Base-by-base conservation (phyloP, 257 asterid species). In the Ocimum tenuiflorum region DNA sequence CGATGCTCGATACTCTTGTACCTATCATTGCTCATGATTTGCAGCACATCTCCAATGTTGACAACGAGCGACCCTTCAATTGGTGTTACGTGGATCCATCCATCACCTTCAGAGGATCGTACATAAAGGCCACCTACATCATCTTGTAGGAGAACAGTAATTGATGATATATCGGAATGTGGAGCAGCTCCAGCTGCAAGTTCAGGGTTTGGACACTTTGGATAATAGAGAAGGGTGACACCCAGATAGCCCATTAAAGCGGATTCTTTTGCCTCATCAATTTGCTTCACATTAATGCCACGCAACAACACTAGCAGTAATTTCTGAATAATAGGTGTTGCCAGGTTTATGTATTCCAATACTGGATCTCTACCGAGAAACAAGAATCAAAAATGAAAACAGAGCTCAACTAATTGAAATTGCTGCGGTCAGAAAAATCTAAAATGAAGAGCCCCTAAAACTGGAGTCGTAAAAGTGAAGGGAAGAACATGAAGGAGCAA, bases 1-100 rank as follows among this genome's bases (percentile, higher is more conserved):
- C 83, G 81, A 65, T 85, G 91, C 83, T 82, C 88, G 5, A 75
- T 50, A 70, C 88, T 85, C 80, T 82, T 82, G 39, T 82, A 85
- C 7, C 67, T 76, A 13, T 73, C 82, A 9, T 82, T 79, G 84
- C 87, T 83, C 73, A 81, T 75, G 23, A 83, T 85, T 53, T 85
- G 83, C 23, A 85, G 61, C 27, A 69, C 63, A 7, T 83, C 86
- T 2, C 87, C 80, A 1, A 77, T 79, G 71, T 83, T 83, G 23
- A 80, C 60, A 14, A 82, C 81, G 3, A 85, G 79, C 0, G 85
- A 82, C 4, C 80, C 87, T 65, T 79, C 23, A 3, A 73, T 71
- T n/a, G 85, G 89, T 4, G 65, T 24, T 17, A 72, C 83, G 24
- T 81, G 86, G 72, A 81, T 78, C 86, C 86, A 83, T 45, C 53